Evolutionary conservation across 257 asterid genomes (phyloP).

Genomic region (Penstemon davidsonii): DNA sequence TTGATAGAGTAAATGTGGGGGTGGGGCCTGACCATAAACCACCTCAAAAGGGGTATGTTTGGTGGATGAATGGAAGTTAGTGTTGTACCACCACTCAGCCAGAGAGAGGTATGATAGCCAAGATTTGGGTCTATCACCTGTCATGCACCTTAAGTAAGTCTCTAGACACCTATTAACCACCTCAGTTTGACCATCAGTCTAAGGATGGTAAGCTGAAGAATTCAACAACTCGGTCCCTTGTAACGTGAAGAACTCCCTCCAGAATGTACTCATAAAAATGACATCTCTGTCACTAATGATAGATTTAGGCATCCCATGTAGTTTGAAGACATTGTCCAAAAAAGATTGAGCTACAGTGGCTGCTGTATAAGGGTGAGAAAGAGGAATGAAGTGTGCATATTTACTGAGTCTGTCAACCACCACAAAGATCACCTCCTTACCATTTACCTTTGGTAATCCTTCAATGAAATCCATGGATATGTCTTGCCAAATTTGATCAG

Average conservation of each 20-base stretch:
- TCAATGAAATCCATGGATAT: slow-evolving; percentile 13
- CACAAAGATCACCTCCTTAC: neutral
- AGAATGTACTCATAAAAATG: neutral
- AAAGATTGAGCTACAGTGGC: neutral
- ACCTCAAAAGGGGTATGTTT: slow-evolving; percentile 8
- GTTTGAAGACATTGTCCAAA: neutral
- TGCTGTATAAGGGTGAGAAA: neutral
- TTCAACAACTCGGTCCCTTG: neutral
- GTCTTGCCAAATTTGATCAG: neutral
- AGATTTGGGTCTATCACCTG: neutral
- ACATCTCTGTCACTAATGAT: neutral
- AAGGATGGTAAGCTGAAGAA: neutral
- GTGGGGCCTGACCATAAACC: neutral
- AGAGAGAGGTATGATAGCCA: neutral
- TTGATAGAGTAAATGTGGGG: neutral
- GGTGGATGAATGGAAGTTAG: neutral
- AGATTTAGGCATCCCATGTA: neutral
- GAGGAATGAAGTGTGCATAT: neutral
- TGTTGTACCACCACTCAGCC: slow-evolving; percentile 18
- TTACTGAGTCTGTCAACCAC: neutral
- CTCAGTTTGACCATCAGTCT: neutral
- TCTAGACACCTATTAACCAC: neutral
- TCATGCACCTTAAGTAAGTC: neutral
- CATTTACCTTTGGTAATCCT: neutral
- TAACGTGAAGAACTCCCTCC: neutral